phyloP scores from a whole-genome alignment of 208 protist genomes.

The Leishmania aethiopica region DNA sequence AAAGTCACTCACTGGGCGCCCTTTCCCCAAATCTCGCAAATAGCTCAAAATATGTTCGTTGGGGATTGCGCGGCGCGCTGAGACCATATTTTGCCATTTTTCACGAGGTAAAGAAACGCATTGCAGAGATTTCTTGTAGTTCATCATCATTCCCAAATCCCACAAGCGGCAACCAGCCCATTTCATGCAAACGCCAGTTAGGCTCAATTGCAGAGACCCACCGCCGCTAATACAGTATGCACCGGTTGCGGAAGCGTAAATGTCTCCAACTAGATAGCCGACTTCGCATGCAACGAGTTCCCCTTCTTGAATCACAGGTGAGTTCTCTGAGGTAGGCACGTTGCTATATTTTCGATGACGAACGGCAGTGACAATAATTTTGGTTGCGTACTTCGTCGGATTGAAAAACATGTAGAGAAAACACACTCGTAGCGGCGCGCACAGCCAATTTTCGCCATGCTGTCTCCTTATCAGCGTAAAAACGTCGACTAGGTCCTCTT shows the following conservation, averaged over 20 bases:
- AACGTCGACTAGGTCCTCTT: conserved; percentile 62
- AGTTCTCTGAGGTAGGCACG: neutral
- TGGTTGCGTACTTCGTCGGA: conserved; percentile 51
- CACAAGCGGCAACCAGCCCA: conserved; percentile 67
- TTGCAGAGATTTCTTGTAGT: conserved; percentile 59
- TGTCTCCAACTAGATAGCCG: conserved; percentile 82
- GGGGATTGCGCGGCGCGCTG: conserved; percentile 9
- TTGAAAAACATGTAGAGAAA: conserved; percentile 74
- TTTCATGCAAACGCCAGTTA: conserved; percentile 53
- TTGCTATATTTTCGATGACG: conserved; percentile 48
- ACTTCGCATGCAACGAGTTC: conserved; percentile 77
- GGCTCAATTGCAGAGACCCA: conserved; percentile 69
- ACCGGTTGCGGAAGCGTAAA: conserved; percentile 85
- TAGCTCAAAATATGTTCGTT: conserved; percentile 13
- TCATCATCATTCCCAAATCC: conserved; percentile 90
- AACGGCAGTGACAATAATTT: conserved; percentile 75
- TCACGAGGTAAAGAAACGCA: conserved; percentile 24
- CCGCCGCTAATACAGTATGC: conserved; percentile 74
- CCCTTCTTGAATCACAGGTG: conserved; percentile 42
- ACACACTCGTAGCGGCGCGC: conserved; percentile 62
- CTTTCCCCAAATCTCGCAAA: conserved; percentile 19
- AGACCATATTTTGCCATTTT: conserved; percentile 24
- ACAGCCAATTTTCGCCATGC: conserved; percentile 89
- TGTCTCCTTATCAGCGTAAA: conserved; percentile 64
- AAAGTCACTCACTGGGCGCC: conserved; percentile 26